These are phyloP conservation scores for Rhodotorula sp. DNA, from an alignment of 1,284 basidiomycete genomes.

Conservation along the genomic window DNA sequence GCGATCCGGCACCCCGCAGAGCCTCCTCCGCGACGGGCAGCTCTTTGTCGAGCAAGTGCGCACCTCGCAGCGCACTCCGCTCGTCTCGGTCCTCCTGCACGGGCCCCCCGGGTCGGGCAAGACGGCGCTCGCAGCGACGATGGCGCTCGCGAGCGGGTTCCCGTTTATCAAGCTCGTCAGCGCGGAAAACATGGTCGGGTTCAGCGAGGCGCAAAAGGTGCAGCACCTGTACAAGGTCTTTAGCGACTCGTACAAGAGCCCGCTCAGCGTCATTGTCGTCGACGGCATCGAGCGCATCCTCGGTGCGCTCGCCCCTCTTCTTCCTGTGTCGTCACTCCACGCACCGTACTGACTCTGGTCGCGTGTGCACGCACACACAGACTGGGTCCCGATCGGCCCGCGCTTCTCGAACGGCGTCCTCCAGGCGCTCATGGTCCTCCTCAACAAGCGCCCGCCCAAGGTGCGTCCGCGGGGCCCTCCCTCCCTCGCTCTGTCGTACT, in stretches of 20 bases:
- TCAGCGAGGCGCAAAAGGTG: conserved; percentile 86
- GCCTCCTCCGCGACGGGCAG: conserved; percentile 83
- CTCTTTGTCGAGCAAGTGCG: conserved; percentile 95
- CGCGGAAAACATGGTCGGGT: conserved; percentile 96
- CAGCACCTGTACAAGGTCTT: conserved; percentile 91
- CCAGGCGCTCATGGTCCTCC: conserved; percentile 85
- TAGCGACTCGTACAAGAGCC: conserved; percentile 95
- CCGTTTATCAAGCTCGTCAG: conserved; percentile 99
- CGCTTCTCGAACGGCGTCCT: conserved; percentile 93
- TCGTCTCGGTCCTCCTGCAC: conserved; percentile 87
- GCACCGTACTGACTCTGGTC: no score
- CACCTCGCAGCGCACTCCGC: conserved; percentile 82
- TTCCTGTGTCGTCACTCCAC: background rate
- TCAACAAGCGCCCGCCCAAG: conserved; percentile 89
- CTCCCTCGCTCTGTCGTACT: background rate
- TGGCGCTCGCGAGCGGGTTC: conserved; percentile 87
- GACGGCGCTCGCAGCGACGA: conserved; percentile 91
- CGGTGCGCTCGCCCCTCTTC: conserved; percentile 58
- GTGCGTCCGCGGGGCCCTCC: conserved; percentile 52
- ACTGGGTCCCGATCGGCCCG: conserved; percentile 97
- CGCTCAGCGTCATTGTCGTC: conserved; percentile 93
- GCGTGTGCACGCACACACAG: conserved; percentile 53
- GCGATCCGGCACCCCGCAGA: conserved; percentile 55
- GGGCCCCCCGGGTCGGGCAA: conserved; percentile 89
- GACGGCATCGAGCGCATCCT: conserved; percentile 88